Percentiles rank a stretch among this genome's conserved stretches.
Conservation (phyloP, 2,329 filamentous ascomycete genomes). For the Diaporthe citri region DNA sequence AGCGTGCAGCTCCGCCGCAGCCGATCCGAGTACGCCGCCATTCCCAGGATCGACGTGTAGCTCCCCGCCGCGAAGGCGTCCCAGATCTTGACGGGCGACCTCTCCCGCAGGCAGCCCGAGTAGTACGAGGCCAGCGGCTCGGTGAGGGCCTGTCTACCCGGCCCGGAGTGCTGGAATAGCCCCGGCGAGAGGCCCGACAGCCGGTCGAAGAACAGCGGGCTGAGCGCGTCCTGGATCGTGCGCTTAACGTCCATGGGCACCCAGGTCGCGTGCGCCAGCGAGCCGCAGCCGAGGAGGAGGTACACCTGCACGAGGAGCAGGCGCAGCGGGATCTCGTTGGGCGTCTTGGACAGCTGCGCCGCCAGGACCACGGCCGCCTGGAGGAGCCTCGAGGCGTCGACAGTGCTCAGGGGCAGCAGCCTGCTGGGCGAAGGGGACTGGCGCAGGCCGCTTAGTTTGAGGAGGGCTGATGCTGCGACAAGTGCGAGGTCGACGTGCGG, state of each 20-base stretch:
- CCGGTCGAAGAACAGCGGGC: slow-evolving; percentile 67
- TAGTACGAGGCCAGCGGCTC: slow-evolving; percentile 62
- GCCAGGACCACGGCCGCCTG: slow-evolving; percentile 65
- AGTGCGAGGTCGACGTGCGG: slow-evolving; percentile 50
- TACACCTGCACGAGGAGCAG: slow-evolving; percentile 66
- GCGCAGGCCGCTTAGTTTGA: slow-evolving; percentile 48
- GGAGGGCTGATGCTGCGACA: slow-evolving; percentile 47
- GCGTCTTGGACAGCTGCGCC: slow-evolving; percentile 58
- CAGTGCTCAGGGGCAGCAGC: slow-evolving; percentile 41
- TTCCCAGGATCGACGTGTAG: slow-evolving; percentile 63
- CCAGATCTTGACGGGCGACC: slow-evolving; percentile 56
- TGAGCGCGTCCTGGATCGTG: slow-evolving; percentile 69
- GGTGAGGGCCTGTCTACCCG: slow-evolving; percentile 51
- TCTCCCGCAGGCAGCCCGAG: slow-evolving; percentile 54
- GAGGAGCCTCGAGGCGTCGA: slow-evolving; percentile 53
- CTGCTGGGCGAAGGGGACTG: slow-evolving; percentile 34
- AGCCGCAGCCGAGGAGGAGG: slow-evolving; percentile 62
- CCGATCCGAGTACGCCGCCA: slow-evolving; percentile 58
- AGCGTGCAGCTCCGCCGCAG: slow-evolving; percentile 65
- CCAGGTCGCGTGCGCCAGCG: slow-evolving; percentile 63
- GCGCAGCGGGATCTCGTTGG: slow-evolving; percentile 60
- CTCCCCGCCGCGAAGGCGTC: slow-evolving; percentile 64
- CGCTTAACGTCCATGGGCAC: slow-evolving; percentile 66
- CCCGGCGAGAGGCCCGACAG: slow-evolving; percentile 64
- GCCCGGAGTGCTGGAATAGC: slow-evolving; percentile 49